A percentile compares a stretch with the other conserved stretches of the same genome.
Evolutionary conservation across 2,329 filamentous ascomycete genomes (phyloP).

Genomic region (Diplodia sapinea): DNA sequence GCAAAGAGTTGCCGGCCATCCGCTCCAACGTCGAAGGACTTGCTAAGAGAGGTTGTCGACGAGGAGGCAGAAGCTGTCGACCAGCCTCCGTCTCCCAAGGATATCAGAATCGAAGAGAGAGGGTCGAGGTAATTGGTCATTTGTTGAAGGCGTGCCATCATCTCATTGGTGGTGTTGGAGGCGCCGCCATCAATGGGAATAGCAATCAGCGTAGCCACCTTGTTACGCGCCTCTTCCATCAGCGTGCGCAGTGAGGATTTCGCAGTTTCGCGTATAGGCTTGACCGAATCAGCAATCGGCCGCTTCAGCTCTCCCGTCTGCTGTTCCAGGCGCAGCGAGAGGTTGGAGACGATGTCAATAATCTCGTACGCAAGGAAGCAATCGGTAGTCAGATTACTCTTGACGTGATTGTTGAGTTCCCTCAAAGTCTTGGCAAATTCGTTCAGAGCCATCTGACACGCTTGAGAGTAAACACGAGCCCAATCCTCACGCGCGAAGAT

Average conservation of each 20-base stretch:
- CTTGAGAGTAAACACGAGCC: constrained; percentile 76
- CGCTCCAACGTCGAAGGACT: constrained; percentile 84
- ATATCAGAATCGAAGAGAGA: constrained; percentile 87
- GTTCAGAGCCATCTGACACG: constrained; percentile 76
- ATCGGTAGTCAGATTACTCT: constrained; percentile 82
- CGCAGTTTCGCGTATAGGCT: constrained; percentile 89
- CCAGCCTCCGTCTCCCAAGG: constrained; percentile 93
- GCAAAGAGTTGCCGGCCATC: constrained; percentile 88
- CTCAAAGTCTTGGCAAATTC: constrained; percentile 85
- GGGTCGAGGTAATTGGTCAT: constrained; percentile 87
- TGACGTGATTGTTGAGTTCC: constrained; percentile 89
- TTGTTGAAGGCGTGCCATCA: constrained; percentile 82
- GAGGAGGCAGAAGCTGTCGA: constrained; percentile 57
- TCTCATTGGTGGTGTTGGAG: constrained; percentile 78
- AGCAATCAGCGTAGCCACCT: constrained; percentile 67
- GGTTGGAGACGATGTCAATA: constrained; percentile 81
- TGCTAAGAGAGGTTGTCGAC: constrained; percentile 64
- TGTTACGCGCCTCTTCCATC: constrained; percentile 79
- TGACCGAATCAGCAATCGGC: constrained; percentile 81
- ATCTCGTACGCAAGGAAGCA: constrained; percentile 96
- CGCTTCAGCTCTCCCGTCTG: constrained; percentile 85
- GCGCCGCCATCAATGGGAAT: constrained; percentile 80
- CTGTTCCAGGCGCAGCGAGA: constrained; percentile 79
- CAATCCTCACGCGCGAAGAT: constrained; percentile 88
- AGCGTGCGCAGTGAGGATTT: constrained; percentile 84